A percentile compares a stretch with the other conserved stretches of the same genome.
Conservation (phyloP, 2,329 filamentous ascomycete genomes). For the Balansia obtecta region DNA sequence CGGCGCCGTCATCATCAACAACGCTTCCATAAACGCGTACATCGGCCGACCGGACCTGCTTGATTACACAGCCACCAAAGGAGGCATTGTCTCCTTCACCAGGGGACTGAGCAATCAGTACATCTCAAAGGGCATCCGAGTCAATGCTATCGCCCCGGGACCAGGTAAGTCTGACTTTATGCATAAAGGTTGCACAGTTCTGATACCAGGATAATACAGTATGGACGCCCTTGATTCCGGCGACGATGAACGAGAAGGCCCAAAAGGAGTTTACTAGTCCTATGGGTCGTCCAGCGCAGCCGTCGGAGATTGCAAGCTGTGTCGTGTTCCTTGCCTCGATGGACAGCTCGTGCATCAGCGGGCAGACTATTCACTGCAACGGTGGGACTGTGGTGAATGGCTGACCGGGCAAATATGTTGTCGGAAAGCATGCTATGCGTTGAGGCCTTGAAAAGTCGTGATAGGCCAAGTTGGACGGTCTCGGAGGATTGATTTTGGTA, state of each 20-base stretch:
- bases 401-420: not conserved
- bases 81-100: constrained; percentile 69
- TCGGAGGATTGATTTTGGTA: too few species aligned
- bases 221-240: constrained; percentile 64
- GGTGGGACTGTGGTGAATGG: constrained; percentile 37
- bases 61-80: constrained; percentile 72
- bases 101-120: constrained; percentile 67
- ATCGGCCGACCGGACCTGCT: constrained; percentile 68
- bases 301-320: constrained; percentile 69
- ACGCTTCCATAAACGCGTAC: constrained; percentile 73
- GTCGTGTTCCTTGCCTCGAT: constrained; percentile 69
- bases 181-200: not conserved
- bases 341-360: constrained; percentile 63
- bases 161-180: constrained; percentile 26
- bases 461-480: too few species aligned
- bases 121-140: constrained; percentile 57
- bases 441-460: too few species aligned
- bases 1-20: constrained; percentile 76
- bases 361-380: constrained; percentile 50
- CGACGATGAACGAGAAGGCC: constrained; percentile 58
- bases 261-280: constrained; percentile 62
- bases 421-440: too few species aligned
- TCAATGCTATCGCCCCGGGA: constrained; percentile 66
- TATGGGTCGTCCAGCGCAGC: constrained; percentile 68
- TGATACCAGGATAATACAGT: constrained; percentile 24